A percentile compares a stretch with the other conserved stretches of the same genome.
Conservation (phyloP, 1,284 basidiomycete genomes). For the Rhizopogon parksii region DNA sequence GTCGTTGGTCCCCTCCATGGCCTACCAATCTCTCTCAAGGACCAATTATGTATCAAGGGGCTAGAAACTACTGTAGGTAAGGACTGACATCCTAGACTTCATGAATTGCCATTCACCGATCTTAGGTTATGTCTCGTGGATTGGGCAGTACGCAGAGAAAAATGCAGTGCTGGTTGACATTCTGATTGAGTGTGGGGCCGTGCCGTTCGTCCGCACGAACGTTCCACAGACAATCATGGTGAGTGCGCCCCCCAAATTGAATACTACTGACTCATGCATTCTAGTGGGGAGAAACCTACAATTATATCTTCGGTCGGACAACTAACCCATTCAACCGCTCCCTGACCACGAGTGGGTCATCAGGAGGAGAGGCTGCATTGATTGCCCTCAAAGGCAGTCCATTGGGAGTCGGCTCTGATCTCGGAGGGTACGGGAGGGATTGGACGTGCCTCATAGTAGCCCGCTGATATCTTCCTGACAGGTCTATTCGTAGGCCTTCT, state of each 20-base stretch:
- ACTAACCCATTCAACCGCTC: slow-evolving; percentile 53
- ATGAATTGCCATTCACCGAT: neutral
- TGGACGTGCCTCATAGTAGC: neutral
- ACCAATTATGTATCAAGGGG: slow-evolving; percentile 48
- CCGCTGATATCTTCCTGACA: slow-evolving; percentile 16
- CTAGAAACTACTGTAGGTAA: slow-evolving; percentile 42
- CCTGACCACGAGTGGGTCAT: slow-evolving; percentile 51
- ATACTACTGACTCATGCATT: neutral
- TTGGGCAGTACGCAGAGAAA: slow-evolving; percentile 45
- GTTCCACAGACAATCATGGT: slow-evolving; percentile 64
- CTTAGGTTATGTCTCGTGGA: slow-evolving; percentile 56
- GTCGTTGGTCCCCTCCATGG: slow-evolving; percentile 55
- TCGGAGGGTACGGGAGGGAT: slow-evolving; percentile 44
- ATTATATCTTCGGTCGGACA: slow-evolving; percentile 64
- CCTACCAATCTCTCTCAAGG: slow-evolving; percentile 56
- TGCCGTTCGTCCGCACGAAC: slow-evolving; percentile 66
- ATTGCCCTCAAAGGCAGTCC: slow-evolving; percentile 50
- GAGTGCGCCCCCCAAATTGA: slow-evolving; percentile 2
- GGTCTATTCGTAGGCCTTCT: slow-evolving; percentile 67
- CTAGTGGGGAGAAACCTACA: slow-evolving; percentile 58
- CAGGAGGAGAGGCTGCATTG: slow-evolving; percentile 61
- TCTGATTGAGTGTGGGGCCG: slow-evolving; percentile 53
- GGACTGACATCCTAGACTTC: neutral
- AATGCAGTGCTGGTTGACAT: slow-evolving; percentile 56
- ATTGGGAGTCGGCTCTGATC: slow-evolving; percentile 63